Base-by-base conservation (phyloP, 208 protist genomes). In the Crithidia expoeki region DNA sequence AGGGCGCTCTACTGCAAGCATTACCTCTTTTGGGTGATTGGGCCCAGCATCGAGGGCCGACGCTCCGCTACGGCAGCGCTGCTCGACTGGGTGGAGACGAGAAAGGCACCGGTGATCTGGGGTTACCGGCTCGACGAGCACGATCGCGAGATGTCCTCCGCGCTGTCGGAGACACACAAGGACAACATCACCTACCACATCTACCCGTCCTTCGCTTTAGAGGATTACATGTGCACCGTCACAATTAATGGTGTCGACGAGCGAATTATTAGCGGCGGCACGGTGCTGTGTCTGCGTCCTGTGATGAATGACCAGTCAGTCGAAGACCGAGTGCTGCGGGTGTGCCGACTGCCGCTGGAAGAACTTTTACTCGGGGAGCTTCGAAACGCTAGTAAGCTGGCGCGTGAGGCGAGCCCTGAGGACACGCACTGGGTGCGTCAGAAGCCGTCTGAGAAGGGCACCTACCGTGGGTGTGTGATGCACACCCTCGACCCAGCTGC, bases 341-440 rank as follows among this genome's bases (percentile, higher is more conserved):
- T 82, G 38, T 68, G 65, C 23, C 62, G 53, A 2, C 53, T 81
- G 32, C 76, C 80, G 50, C 53, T 85, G 68, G 85, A 91, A 70
- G 85, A 91, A 72, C 71, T 87, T 23, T 74, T 91, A 21, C 69
- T 91, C 1, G 77, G 75, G 7, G 85, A 91, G 74, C 57, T 91
- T 44, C 74, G 80, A 40, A 72, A 88, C 50, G 72, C 79, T 4
- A 81, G 85, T 67, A 82, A 79, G 53, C 61, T 65, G 46, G 85
- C 81, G 2, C 79, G 85, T 30, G 71, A 88, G 68, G 85, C 81
- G 0, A 66, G 69, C 10, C 70, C 77, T 32, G 49, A 63, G 28
- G 69, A 79, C 44, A 12, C 49, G 5, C 78, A 83, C 47, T 91
- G 85, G 85, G 82, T 91, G 44, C 78, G 85, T 25, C 69, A 75